Conservation (phyloP, 805 yeast species). For the Torulaspora delbrueckii region DNA sequence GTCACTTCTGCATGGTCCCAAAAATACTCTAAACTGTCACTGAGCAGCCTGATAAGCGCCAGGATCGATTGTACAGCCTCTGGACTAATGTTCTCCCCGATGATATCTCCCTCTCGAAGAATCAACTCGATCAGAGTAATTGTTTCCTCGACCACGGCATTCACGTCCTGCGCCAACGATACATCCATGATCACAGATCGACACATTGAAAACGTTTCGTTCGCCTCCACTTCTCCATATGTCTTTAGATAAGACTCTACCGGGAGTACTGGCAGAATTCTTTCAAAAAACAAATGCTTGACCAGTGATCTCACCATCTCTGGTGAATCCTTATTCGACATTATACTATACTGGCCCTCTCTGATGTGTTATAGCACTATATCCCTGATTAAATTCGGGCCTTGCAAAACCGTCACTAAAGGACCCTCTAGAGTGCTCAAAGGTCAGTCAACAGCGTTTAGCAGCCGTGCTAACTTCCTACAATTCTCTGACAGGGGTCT, state of each 20-base stretch:
- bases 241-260: conserved; percentile 19
- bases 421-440: neutral
- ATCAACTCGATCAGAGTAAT: conserved; percentile 21
- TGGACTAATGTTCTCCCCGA: conserved; percentile 10
- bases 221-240: conserved; percentile 25
- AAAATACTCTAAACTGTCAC: conserved; percentile 38
- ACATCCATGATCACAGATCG: conserved; percentile 26
- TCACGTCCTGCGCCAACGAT: conserved; percentile 21
- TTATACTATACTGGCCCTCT: neutral
- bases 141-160: conserved; percentile 15
- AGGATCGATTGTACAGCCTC: conserved; percentile 27
- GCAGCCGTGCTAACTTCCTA: neutral
- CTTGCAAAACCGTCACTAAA: neutral
- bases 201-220: conserved; percentile 22
- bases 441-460: neutral
- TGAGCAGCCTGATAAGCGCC: conserved; percentile 38
- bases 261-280: conserved; percentile 26
- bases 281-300: conserved; percentile 23
- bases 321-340: neutral
- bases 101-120: conserved; percentile 15
- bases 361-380: neutral
- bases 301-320: conserved; percentile 15
- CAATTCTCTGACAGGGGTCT: neutral
- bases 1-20: conserved; percentile 34
- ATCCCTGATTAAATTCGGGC: neutral